phyloP scores from a whole-genome alignment of 495 filamentous ascomycete genomes.

The Penicillium angulare region DNA sequence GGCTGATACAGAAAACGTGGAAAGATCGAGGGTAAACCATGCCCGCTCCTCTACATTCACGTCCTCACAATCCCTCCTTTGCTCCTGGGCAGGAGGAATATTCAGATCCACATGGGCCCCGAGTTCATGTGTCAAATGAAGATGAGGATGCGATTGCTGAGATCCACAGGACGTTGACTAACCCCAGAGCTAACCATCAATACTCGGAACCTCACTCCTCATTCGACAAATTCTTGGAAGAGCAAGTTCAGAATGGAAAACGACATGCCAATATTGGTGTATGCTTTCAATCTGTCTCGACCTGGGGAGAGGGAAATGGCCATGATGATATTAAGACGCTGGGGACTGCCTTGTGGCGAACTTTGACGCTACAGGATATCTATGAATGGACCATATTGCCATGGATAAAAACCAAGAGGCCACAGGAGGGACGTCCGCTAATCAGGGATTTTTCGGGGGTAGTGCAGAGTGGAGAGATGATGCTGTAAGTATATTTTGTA shows the following conservation, averaged over 20 bases:
- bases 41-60: slow-evolving; percentile 32
- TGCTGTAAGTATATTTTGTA: slow-evolving; percentile 61
- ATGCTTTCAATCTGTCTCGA: slow-evolving; percentile 37
- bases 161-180: slow-evolving; percentile 34
- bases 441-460: slow-evolving; percentile 54
- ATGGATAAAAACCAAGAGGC: slow-evolving; percentile 28
- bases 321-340: slow-evolving; percentile 35
- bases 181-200: slow-evolving; percentile 5
- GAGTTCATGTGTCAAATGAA: slow-evolving; percentile 31
- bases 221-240: slow-evolving; percentile 38
- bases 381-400: slow-evolving; percentile 42
- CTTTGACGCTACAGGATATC: slow-evolving; percentile 34
- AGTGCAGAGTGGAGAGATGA: slow-evolving; percentile 80
- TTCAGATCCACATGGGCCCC: slow-evolving; percentile 17
- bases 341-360: slow-evolving; percentile 36
- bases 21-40: slow-evolving; percentile 20
- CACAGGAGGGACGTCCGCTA: slow-evolving; percentile 32
- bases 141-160: slow-evolving; percentile 36
- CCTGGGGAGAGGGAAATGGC: slow-evolving; percentile 33
- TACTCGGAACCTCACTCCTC: slow-evolving; percentile 38
- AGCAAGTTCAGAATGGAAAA: slow-evolving; percentile 31
- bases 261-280: slow-evolving; percentile 36
- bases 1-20: too few relatives aligned
- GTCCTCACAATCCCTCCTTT: slow-evolving; percentile 24
- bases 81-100: slow-evolving; percentile 18